Base-by-base conservation (phyloP, 2,329 filamentous ascomycete species). In the Alternaria sp. region DNA sequence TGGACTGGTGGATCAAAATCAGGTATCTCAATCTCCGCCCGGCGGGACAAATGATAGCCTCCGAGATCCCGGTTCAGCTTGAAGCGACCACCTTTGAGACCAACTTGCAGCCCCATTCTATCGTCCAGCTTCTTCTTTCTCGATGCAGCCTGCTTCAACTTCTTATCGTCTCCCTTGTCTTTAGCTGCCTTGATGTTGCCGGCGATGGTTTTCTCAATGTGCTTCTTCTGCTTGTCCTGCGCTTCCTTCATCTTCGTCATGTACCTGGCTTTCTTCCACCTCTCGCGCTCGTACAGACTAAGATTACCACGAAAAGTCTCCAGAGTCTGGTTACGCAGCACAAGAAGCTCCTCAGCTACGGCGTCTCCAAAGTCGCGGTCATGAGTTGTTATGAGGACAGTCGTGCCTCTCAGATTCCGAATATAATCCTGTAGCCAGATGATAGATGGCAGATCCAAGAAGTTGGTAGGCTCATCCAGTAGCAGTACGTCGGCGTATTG, bases 401-500 rank as follows among this genome's bases (percentile, higher is more conserved):
- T 95, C 0, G 84, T 86, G 0, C 76, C 76, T 20, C 87, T 84
- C 4, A 84, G 80, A 38, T 85, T 81, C 53, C 80, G 80, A 9
- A 96, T 85, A 71, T 93, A 89, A 12, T 85, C 85, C 72, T 96
- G 90, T 1, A 97, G 83, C 92, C 93, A 96, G 57, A 96, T 87
- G 58, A 96, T 93, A 1, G 91, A 91, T 0, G 93, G 84, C 0
- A 96, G 82, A 71, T 96, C 92, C 1, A 96, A 84, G 73, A 92
- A 96, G 72, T 96, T 96, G 34, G 92, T 96, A 0, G 93, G 93
- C 74, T 96, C 92, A 75, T 96, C 92, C 2, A 96, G 86, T 51
- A 96, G 89, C 59, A 96, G 82, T 3, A 96, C 87, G 66, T 96
- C 92, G 0, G 89, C 87, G 7, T 89, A 86, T 63, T 93, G 89